Evolutionary conservation across 2,329 filamentous ascomycete species (phyloP), one percentile per base, ranked within the genome.

Genomic region (Periconia sp.): DNA sequence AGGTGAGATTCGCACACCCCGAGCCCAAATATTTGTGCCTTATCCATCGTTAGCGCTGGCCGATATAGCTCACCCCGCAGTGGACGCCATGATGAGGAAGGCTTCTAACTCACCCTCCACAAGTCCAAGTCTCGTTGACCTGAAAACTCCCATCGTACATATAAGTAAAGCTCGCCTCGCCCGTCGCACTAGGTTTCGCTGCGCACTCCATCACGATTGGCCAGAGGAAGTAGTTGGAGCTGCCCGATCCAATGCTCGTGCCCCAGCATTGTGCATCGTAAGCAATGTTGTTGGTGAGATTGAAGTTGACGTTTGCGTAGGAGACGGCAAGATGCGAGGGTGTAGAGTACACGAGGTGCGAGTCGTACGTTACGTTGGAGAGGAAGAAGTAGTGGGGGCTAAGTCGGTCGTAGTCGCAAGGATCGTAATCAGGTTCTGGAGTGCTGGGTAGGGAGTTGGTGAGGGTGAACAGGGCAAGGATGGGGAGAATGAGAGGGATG

Each of bases 51-150:
- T 17, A 9, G 9, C 18, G 8, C 4, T 31, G 28, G 13, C 28
- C 10, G 18, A 31, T 10, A 31, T 31, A 17, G 28, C 15, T 13
- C 28, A n/a, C 13, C 28, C 28, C 15, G 11, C 13, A 13, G 5
- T 15, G 16, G n/a, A 13, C 10, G 5, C 8, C 28, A n/a, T 15
- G n/a, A 25, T 25, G 7, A 25, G 23, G 7, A 7, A 25, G 12
- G 23, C 23, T 25, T n/a, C 8, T 19, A 7, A 43, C 40, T 32
- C 19, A 43, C 40, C 25, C 40, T 25, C 18, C 40, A 37, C 40
- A 43, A 15, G 33, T 34, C 29, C 26, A 49, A 5, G 45, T 52
- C 45, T 52, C 40, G 28, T 49, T 52, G n/a, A 48, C 25, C 17
- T 13, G 9, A n/a, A 52, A 34, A 8, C 10, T 34, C 17, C 33